Percentiles rank a stretch among this genome's conserved stretches.
phyloP scores from a whole-genome alignment of 371 early-diverging fungal species.

The Lichtheimia ornata region DNA sequence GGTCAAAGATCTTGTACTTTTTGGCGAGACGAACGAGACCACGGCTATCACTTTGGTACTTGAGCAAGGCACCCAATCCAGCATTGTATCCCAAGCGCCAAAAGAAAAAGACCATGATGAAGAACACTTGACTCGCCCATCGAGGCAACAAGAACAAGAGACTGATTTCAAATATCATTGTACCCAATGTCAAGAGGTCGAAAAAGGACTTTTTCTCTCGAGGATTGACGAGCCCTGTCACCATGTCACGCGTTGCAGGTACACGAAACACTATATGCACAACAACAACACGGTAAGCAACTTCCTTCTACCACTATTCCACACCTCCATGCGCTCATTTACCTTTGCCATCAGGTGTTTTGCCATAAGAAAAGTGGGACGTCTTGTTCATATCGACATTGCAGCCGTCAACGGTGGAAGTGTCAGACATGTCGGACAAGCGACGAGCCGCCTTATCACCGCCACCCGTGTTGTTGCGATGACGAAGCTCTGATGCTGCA shows the following conservation, averaged over 20 bases:
- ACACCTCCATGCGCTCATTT: not conserved
- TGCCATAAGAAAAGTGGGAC: conserved; percentile 52
- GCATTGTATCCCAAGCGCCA: conserved; percentile 90
- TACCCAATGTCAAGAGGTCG: conserved; percentile 71
- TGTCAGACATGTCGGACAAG: conserved; percentile 16
- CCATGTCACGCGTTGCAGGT: conserved; percentile 78
- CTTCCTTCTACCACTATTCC: not conserved
- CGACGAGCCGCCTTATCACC: conserved; percentile 15
- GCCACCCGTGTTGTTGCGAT: conserved; percentile 11
- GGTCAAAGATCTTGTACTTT: conserved; percentile 64
- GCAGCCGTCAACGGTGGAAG: conserved; percentile 19
- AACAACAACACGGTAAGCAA: not conserved
- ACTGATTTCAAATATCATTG: conserved; percentile 64
- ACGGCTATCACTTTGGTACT: conserved; percentile 76
- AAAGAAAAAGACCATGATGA: conserved; percentile 73
- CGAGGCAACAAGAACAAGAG: conserved; percentile 66
- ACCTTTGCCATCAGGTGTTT: conserved; percentile 62
- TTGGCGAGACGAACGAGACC: conserved; percentile 70
- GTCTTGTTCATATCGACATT: conserved; percentile 31
- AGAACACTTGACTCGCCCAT: conserved; percentile 51
- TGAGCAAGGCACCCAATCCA: conserved; percentile 83
- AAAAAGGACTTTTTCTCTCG: conserved; percentile 69
- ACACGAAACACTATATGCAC: conserved; percentile 53
- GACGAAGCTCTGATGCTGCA: conserved; percentile 33
- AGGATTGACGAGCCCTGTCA: conserved; percentile 70